Base-by-base conservation (phyloP, 2,329 filamentous ascomycete genomes). In the Stachybotrys chlorohalonatus region DNA sequence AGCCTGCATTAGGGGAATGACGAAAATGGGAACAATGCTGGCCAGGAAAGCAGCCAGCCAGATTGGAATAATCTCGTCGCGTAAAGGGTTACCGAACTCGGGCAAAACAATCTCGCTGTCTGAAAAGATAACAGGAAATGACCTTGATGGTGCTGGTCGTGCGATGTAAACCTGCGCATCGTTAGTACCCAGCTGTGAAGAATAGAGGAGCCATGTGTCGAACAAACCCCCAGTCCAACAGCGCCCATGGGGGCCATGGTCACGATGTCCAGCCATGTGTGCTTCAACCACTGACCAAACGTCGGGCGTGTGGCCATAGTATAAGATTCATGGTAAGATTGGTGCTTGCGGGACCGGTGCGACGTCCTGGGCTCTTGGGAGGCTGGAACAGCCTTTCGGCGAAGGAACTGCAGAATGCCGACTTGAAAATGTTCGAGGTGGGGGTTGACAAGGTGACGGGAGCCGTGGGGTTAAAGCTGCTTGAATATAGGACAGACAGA, bases 251-350 rank as follows among this genome's bases (percentile, higher is more conserved):
- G 66, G 8, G 74, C 71, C 84, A 89, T 89, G 36, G 84, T 87
- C 17, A 86, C 52, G 53, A 89, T 78, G 63, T 89, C 86, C 11
- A 87, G 69, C 76, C 81, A 84, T 5, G 83, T 86, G 8, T 75
- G 74, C 67, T 85, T 87, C 59, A 88, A 66, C 86, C 86, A 89
- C 64, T 86, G 83, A 3, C 85, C 84, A 59, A 89, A 86, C 2
- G 72, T 78, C 2, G 85, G 85, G 11, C 78, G 72, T 2, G 65
- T 70, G 1, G 72, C 72, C 75, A 82, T 80, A 54, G 71, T 65
- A 54, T 73, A 73, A 0, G 67, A 59, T 47, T 63, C 60, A 53
- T 59, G 54, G 46, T 53, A 46, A 31, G 47, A 30, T 4, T 50
- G 16, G 36, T 51, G 17, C 8, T 24, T n/a, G 8, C 46, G 46